A percentile compares a stretch with the other conserved stretches of the same genome.
phyloP scores from a whole-genome alignment of 2,329 filamentous ascomycete genomes.

The Aspergillus ibericus region DNA sequence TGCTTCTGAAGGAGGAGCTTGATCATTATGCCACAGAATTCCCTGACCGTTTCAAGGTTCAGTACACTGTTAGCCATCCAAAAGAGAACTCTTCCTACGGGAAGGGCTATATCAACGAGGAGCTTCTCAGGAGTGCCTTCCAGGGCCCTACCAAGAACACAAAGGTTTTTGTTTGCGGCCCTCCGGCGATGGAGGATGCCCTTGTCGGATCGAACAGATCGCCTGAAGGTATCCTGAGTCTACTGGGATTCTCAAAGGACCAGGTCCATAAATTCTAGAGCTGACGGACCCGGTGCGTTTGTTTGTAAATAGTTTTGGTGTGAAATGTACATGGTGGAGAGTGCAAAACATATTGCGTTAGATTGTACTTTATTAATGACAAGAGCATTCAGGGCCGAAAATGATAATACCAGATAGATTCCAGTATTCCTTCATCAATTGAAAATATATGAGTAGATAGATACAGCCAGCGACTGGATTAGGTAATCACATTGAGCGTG shows the following conservation, averaged over 20 bases:
- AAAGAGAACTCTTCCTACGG: constrained; percentile 35
- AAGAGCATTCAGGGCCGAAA: too few species aligned
- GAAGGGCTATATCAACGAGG: constrained; percentile 52
- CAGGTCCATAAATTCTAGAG: constrained; percentile 5
- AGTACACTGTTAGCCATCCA: constrained; percentile 57
- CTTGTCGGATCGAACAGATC: constrained; percentile 33
- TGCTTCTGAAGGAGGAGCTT: constrained; percentile 59
- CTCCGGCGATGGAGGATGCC: constrained; percentile 63
- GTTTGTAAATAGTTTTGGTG: background rate
- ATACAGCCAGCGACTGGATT: background rate
- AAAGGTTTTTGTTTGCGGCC: constrained; percentile 70
- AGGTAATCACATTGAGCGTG: background rate
- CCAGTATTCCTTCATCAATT: too few species aligned
- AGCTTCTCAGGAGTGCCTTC: constrained; percentile 55
- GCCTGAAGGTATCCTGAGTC: constrained; percentile 44
- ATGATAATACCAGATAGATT: too few species aligned
- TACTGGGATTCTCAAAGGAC: constrained; percentile 8
- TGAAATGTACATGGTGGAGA: background rate
- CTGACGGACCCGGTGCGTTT: background rate
- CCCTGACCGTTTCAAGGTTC: constrained; percentile 57
- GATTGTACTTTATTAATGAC: too few species aligned
- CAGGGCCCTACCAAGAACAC: constrained; percentile 40
- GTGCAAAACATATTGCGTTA: background rate
- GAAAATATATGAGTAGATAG: background rate
- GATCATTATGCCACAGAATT: constrained; percentile 51